Percentiles rank a stretch among this genome's conserved stretches.
Evolutionary conservation across 768 basidiomycete genomes (phyloP).

Genomic region (Auricularia auricula-judae): DNA sequence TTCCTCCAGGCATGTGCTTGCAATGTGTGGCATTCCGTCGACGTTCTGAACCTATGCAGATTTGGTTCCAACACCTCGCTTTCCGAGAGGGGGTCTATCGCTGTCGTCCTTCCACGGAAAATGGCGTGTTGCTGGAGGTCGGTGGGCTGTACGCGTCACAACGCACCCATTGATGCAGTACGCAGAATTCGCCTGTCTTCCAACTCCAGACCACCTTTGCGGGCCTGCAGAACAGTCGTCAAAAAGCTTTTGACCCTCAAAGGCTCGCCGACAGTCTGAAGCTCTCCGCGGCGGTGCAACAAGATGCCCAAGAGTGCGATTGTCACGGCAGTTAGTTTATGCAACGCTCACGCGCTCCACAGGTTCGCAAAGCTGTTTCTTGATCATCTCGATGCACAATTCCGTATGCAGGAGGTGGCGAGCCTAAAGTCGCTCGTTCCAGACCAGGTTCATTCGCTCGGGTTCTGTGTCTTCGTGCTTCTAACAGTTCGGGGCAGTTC

Average conservation of each 20-base stretch:
- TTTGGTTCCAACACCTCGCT: constrained; percentile 81
- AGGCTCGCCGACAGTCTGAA: constrained; percentile 79
- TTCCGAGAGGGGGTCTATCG: constrained; percentile 79
- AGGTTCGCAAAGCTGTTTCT: constrained; percentile 95
- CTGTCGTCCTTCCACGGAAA: constrained; percentile 49
- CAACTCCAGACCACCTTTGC: constrained; percentile 75
- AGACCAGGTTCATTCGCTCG: constrained; percentile 41
- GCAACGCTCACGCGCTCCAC: background rate
- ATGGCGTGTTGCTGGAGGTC: constrained; percentile 34
- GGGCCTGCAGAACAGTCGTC: constrained; percentile 64
- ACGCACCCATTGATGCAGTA: background rate
- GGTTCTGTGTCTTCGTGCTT: constrained; percentile 4
- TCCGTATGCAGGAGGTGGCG: constrained; percentile 64
- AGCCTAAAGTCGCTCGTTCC: constrained; percentile 57
- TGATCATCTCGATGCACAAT: constrained; percentile 77
- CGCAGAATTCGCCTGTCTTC: constrained; percentile 66
- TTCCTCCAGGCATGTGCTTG: constrained; percentile 60
- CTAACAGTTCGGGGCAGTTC: constrained; percentile 41
- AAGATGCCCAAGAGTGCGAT: constrained; percentile 90
- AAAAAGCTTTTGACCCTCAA: constrained; percentile 68
- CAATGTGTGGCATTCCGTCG: background rate
- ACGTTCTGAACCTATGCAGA: constrained; percentile 32
- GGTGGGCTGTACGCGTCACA: constrained; percentile 3
- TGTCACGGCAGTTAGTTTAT: background rate
- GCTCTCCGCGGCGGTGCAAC: constrained; percentile 76